Base-by-base conservation (phyloP, 2,329 filamentous ascomycete species). In the Alternaria burnsii region DNA sequence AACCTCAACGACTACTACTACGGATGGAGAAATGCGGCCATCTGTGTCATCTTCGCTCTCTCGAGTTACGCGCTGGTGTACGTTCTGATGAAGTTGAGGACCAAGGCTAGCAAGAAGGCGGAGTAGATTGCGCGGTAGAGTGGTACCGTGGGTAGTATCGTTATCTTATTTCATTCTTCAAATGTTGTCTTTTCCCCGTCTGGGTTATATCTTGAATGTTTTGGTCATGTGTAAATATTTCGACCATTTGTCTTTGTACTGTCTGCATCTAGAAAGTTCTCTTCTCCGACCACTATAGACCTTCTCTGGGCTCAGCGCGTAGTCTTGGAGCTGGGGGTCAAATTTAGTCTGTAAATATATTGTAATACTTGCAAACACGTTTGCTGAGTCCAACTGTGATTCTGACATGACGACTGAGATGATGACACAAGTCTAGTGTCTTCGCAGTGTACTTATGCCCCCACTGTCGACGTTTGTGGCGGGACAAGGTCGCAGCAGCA, bases 11-110 rank as follows among this genome's bases (percentile, higher is more conserved):
- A 87, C 4, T 87, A 90, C 65, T 86, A 82, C 61, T 88, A 87
- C 66, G 89, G 87, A 0, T 92, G 89, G 89, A 82, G 89, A 50
- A 83, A 91, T 74, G 86, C 86, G 0, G 89, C 71, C 0, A 87
- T 90, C 48, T 82, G 85, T 3, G 84, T 84, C 1, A 77, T 87
- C 5, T 89, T 89, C 65, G 84, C 80, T 1, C 60, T 86, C 40
- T 84, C 82, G 56, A 85, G 82, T 1, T 90, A 89, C 61, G 78
- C 73, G 2, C 55, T 84, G 59, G 83, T 84, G 2, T 85, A 79
- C 64, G 50, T 69, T 28, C 65, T 80, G 34, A 81, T 81, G 79
- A 81, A 80, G 72, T 46, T 80, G 52, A 73, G 79, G 65, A 81
- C 78, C 9, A 81, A 81, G 73, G 67, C 71, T 12, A 74, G 68